phyloP scores from a whole-genome alignment of 768 basidiomycete genomes.

The Leccinum rimulosum region DNA sequence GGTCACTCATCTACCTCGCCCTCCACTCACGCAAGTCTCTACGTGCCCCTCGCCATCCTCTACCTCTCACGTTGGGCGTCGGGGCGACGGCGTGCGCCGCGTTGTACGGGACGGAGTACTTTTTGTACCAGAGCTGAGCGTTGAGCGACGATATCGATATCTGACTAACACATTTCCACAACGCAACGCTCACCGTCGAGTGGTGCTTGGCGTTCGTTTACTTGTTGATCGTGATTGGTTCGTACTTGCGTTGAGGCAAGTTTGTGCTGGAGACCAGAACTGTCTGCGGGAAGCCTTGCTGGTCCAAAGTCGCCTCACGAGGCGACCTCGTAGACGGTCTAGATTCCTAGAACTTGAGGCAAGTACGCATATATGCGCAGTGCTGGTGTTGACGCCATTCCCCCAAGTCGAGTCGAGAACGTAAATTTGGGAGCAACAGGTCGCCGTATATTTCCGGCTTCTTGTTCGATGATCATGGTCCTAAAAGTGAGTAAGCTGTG shows the following conservation, averaged over 20 bases:
- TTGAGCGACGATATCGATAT: neutral
- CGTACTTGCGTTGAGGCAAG: neutral
- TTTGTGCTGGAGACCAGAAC: no score
- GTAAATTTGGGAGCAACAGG: neutral
- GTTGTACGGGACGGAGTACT: constrained; percentile 30
- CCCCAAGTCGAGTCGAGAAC: neutral
- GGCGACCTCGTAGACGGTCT: neutral
- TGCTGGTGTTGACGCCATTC: neutral
- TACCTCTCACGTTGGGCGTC: constrained; percentile 34
- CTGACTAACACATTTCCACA: neutral
- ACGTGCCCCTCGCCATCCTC: constrained; percentile 28
- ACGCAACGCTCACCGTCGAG: neutral
- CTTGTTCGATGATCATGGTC: no score
- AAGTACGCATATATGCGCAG: no score
- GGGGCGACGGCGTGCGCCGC: constrained; percentile 30
- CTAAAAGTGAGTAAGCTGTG: no score
- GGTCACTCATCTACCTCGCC: constrained; percentile 46
- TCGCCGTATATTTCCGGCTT: neutral
- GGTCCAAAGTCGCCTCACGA: neutral
- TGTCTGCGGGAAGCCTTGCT: no score
- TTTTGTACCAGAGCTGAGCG: constrained; percentile 26
- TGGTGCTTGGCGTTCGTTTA: neutral
- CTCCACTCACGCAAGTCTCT: constrained; percentile 37
- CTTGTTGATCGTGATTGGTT: neutral
- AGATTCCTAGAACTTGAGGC: neutral